Conservation (phyloP, 441 rosid genomes). For the Corymbia citriodora region DNA sequence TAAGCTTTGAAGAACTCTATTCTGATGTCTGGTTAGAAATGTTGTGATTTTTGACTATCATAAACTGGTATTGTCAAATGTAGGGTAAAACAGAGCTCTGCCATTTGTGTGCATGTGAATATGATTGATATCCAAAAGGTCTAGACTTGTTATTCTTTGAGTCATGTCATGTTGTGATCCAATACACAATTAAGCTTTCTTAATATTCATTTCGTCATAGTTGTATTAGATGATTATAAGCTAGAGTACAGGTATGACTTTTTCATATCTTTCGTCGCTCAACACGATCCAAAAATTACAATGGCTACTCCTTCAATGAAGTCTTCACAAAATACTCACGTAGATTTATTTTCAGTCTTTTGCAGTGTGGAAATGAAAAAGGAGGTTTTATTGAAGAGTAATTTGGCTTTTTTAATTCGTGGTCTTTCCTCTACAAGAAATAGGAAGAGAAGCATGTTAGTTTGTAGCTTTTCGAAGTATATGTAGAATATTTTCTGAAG, state of each 20-base stretch:
- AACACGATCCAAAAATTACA: neutral
- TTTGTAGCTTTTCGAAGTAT: neutral
- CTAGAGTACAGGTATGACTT: neutral
- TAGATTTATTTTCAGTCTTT: neutral
- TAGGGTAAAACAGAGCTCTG: too few relatives aligned
- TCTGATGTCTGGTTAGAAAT: too few relatives aligned
- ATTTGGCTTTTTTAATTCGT: neutral
- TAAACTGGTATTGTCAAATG: too few relatives aligned
- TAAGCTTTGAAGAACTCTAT: too few relatives aligned
- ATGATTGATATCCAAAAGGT: too few relatives aligned
- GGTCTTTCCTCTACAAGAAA: neutral
- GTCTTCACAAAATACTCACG: neutral
- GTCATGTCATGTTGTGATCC: too few relatives aligned
- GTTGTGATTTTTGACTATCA: too few relatives aligned
- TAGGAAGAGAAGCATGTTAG: neutral
- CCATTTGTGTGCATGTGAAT: too few relatives aligned
- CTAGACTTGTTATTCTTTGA: too few relatives aligned
- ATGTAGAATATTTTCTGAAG: neutral
- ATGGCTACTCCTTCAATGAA: neutral
- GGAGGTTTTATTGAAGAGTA: neutral
- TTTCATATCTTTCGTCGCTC: neutral
- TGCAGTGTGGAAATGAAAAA: neutral
- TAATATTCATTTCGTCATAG: too few relatives aligned
- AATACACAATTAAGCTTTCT: too few relatives aligned
- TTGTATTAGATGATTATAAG: neutral